Evolutionary conservation across 345 rosid genomes (phyloP).

Genomic region (Eucalyptus leucophloia): DNA sequence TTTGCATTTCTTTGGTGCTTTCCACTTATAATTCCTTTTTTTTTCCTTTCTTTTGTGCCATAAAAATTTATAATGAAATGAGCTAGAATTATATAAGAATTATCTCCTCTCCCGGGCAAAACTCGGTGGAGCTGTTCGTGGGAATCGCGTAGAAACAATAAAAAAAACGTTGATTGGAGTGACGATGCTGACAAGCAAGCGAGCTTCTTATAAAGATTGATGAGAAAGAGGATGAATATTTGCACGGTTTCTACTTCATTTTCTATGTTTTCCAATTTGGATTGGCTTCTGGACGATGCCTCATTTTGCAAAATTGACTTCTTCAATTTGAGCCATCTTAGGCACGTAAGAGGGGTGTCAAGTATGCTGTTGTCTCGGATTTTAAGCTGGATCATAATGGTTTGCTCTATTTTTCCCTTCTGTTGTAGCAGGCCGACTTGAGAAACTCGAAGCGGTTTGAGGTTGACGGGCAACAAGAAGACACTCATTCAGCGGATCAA

Average conservation of each 20-base stretch:
- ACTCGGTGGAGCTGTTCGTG: no score
- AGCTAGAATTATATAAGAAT: no score
- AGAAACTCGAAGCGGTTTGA: conserved; percentile 38
- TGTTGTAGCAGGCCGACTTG: conserved; percentile 34
- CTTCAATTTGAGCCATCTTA: not conserved
- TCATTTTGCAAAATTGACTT: not conserved
- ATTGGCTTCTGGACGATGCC: not conserved
- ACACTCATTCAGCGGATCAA: conserved; percentile 29
- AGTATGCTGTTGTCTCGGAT: not conserved
- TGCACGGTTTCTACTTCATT: not conserved
- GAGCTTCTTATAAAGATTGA: not conserved
- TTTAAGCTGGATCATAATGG: not conserved
- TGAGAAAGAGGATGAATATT: not conserved
- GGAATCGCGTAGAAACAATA: no score
- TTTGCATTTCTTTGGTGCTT: not conserved
- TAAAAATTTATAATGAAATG: no score
- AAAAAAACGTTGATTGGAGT: no score
- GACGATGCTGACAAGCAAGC: not conserved
- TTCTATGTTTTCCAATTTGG: not conserved
- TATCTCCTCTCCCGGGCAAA: no score
- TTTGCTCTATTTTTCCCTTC: not conserved
- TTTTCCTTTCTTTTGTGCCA: no score
- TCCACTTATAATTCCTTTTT: not conserved
- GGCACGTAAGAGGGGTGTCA: no score
- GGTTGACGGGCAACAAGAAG: conserved; percentile 40